Conservation (phyloP, 306 rosid genomes). For the Albizia julibrissin region DNA sequence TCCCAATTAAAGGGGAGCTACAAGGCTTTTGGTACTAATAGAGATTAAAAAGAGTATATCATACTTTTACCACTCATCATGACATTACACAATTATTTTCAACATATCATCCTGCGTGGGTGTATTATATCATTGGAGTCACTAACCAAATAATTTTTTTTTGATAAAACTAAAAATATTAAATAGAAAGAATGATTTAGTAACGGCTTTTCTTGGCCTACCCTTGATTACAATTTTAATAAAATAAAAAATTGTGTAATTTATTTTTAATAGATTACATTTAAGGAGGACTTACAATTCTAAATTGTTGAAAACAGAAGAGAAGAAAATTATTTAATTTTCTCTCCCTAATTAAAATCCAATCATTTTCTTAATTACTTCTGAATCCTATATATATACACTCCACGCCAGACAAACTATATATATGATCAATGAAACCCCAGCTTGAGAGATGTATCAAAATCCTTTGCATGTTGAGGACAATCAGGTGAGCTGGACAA, state of each 20-base stretch:
- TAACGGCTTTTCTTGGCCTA: not conserved
- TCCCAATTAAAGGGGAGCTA: too few relatives aligned
- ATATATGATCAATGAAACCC: constrained; percentile 35
- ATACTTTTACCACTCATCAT: not conserved
- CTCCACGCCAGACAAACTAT: not conserved
- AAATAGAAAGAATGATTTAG: not conserved
- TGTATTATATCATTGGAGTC: too few relatives aligned
- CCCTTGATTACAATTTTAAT: not conserved
- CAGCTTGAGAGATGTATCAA: constrained; percentile 48
- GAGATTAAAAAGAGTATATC: too few relatives aligned
- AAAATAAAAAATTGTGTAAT: not conserved
- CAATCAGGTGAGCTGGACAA: constrained; percentile 32
- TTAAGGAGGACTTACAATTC: not conserved
- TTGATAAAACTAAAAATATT: too few relatives aligned
- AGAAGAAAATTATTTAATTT: not conserved
- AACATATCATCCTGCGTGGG: not conserved
- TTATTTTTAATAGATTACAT: not conserved
- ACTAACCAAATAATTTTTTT: too few relatives aligned
- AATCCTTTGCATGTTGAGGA: constrained; percentile 21
- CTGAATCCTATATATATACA: not conserved
- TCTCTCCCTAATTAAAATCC: not conserved
- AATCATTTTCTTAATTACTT: not conserved
- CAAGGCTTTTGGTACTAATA: too few relatives aligned
- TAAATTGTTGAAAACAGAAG: not conserved
- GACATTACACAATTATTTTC: not conserved